These are phyloP conservation scores for Psidium friedrichsthalianum DNA, from an alignment of 345 rosid species.

Conservation along the genomic window DNA sequence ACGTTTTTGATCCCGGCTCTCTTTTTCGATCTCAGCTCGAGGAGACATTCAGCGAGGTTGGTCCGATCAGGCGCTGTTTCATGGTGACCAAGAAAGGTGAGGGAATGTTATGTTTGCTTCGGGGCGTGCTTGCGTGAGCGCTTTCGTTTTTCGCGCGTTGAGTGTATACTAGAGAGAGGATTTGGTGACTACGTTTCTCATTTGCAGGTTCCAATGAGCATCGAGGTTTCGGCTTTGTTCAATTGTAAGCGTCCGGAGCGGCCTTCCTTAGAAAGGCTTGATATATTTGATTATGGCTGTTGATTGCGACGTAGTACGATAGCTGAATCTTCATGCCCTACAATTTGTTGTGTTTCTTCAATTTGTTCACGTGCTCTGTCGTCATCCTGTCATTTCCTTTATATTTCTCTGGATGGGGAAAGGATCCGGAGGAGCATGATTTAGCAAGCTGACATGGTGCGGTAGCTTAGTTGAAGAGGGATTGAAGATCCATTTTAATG, in stretches of 20 bases:
- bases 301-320: background rate
- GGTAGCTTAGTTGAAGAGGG: background rate
- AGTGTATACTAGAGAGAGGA: background rate
- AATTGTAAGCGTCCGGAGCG: slow-evolving; percentile 43
- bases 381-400: background rate
- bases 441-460: background rate
- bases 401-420: background rate
- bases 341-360: background rate
- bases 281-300: background rate
- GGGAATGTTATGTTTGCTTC: background rate
- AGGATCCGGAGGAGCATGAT: background rate
- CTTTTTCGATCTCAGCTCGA: slow-evolving; percentile 49
- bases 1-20: background rate
- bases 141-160: background rate
- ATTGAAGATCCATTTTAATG: background rate
- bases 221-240: slow-evolving; percentile 72
- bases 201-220: slow-evolving; percentile 65
- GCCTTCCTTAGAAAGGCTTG: background rate
- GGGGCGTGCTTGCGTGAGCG: background rate
- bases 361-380: background rate
- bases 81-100: slow-evolving; percentile 72
- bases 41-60: slow-evolving; percentile 80
- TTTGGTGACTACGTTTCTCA: background rate
- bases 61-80: slow-evolving; percentile 89
- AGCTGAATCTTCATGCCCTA: background rate